A percentile compares a stretch with the other conserved stretches of the same genome.
phyloP scores from a whole-genome alignment of 2,329 filamentous ascomycete genomes.

The Ilyonectria destructans region DNA sequence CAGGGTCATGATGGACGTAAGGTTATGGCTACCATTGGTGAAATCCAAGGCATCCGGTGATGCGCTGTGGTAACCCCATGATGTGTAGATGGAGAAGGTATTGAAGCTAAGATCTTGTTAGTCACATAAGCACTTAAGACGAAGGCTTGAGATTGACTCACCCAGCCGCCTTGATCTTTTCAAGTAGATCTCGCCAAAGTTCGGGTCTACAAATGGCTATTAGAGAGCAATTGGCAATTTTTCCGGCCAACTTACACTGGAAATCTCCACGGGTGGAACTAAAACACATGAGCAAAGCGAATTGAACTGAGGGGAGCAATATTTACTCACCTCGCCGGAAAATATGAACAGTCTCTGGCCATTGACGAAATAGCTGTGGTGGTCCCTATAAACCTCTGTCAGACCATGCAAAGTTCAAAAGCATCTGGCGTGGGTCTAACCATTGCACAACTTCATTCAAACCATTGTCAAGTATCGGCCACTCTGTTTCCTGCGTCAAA shows the following conservation, averaged over 20 bases:
- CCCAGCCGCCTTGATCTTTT: slow-evolving; percentile 61
- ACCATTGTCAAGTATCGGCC: slow-evolving; percentile 53
- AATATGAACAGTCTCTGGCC: slow-evolving; percentile 61
- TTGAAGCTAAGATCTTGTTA: slow-evolving; percentile 54
- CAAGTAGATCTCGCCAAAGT: slow-evolving; percentile 60
- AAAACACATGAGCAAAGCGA: slow-evolving; percentile 2
- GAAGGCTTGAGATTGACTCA: slow-evolving; percentile 31
- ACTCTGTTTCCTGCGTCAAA: slow-evolving; percentile 21
- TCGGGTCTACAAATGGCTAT: slow-evolving; percentile 42
- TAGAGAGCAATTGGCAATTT: not conserved
- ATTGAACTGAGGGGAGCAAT: not conserved
- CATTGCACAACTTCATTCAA: slow-evolving; percentile 54
- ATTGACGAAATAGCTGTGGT: slow-evolving; percentile 60
- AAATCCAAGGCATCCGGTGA: slow-evolving; percentile 52
- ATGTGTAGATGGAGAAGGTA: slow-evolving; percentile 61
- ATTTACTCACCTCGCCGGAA: slow-evolving; percentile 56
- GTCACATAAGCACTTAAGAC: not conserved
- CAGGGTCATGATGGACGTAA: slow-evolving; percentile 64
- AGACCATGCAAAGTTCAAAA: not conserved
- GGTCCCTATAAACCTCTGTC: slow-evolving; percentile 52
- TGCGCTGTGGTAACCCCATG: slow-evolving; percentile 60
- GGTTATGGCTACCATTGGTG: slow-evolving; percentile 59
- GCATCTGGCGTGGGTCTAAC: slow-evolving; percentile 31
- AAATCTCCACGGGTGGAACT: slow-evolving; percentile 62
- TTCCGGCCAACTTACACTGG: slow-evolving; percentile 54